A percentile compares a stretch with the other conserved stretches of the same genome.
phyloP scores from a whole-genome alignment of 2,329 filamentous ascomycete genomes.

The Pyrenophora teres region DNA sequence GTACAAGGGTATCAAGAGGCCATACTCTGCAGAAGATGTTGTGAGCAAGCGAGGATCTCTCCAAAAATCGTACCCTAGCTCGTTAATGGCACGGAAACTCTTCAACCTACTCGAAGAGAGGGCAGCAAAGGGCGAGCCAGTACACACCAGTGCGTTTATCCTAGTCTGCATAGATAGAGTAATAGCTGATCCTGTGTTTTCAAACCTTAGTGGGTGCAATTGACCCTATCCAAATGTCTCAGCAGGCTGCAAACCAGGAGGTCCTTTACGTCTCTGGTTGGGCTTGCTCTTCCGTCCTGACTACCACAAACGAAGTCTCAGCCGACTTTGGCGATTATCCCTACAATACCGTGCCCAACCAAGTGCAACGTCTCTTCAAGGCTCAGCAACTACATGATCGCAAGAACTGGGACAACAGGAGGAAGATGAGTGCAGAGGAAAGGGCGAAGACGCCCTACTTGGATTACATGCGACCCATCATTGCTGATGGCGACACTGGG shows the following conservation, averaged over 20 bases:
- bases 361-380: constrained; percentile 94
- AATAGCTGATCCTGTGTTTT: constrained; percentile 35
- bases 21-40: constrained; percentile 87
- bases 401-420: constrained; percentile 86
- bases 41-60: constrained; percentile 91
- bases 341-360: constrained; percentile 98
- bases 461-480: constrained; percentile 92
- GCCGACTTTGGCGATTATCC: constrained; percentile 98
- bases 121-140: constrained; percentile 77
- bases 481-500: constrained; percentile 94
- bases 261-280: constrained; percentile 95
- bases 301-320: constrained; percentile 94
- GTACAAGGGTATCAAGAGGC: constrained; percentile 86
- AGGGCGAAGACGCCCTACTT: constrained; percentile 78
- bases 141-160: constrained; percentile 78
- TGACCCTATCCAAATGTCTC: constrained; percentile 99
- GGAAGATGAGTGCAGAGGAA: constrained; percentile 75
- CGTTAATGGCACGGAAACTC: constrained; percentile 90
- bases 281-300: constrained; percentile 94
- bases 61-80: constrained; percentile 87
- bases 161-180: constrained; percentile 25
- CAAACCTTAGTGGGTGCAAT: constrained; percentile 80
- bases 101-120: constrained; percentile 86
- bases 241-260: constrained; percentile 94
- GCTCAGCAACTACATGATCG: constrained; percentile 96